A percentile compares a stretch with the other conserved stretches of the same genome.
phyloP scores from a whole-genome alignment of 768 basidiomycete species.

The Boletus rubropictus region DNA sequence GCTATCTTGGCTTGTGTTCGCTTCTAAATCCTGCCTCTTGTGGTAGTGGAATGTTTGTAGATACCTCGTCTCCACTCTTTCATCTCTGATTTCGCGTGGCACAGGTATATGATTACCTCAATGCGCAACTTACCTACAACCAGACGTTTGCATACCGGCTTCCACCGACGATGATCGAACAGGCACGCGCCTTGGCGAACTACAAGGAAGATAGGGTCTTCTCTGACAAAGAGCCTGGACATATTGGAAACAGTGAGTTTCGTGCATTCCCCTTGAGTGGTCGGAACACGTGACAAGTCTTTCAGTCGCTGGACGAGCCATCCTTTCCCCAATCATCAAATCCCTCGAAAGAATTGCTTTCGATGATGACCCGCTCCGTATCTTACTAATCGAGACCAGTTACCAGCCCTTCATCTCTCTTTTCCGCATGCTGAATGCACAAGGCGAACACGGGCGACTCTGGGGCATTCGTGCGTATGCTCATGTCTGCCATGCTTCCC shows the following conservation, averaged over 20 bases:
- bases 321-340: slow-evolving; percentile 63
- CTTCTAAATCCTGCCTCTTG: slow-evolving; percentile 12
- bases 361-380: slow-evolving; percentile 70
- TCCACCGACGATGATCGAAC: slow-evolving; percentile 65
- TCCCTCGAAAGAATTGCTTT: slow-evolving; percentile 75
- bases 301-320: slow-evolving; percentile 74
- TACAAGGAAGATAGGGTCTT: slow-evolving; percentile 77
- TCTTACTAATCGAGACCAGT: slow-evolving; percentile 70
- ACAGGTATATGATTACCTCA: slow-evolving; percentile 73
- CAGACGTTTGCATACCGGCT: slow-evolving; percentile 73
- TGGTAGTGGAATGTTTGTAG: slow-evolving; percentile 66
- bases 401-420: slow-evolving; percentile 79
- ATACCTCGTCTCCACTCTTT: background rate
- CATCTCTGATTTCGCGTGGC: slow-evolving; percentile 10
- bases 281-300: background rate
- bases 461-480: slow-evolving; percentile 57
- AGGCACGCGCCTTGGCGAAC: slow-evolving; percentile 65
- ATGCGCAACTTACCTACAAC: slow-evolving; percentile 76
- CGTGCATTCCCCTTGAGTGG: background rate
- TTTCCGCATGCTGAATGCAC: slow-evolving; percentile 66
- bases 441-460: slow-evolving; percentile 35
- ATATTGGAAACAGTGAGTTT: slow-evolving; percentile 70
- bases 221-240: slow-evolving; percentile 51
- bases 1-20: background rate
- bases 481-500: background rate